Percentiles rank a stretch among this genome's conserved stretches.
Conservation (phyloP, 1,139 yeast species). For the Candida labiduridarum region DNA sequence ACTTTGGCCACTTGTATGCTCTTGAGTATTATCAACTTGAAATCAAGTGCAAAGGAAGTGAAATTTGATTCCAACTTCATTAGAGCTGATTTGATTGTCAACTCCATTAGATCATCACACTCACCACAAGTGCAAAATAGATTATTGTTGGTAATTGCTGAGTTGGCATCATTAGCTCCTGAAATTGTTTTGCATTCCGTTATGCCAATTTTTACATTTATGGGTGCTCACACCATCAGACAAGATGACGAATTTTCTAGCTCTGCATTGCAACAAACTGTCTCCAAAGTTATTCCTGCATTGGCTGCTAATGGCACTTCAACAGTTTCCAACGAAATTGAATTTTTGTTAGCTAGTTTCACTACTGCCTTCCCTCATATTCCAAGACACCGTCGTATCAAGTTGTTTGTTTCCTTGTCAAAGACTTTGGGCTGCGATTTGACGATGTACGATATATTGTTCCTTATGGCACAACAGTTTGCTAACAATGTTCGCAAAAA, state of each 20-base stretch:
- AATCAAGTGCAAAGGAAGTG: slow-evolving; percentile 24
- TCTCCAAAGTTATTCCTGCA: slow-evolving; percentile 89
- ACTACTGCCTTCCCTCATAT: slow-evolving; percentile 93
- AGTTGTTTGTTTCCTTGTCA: slow-evolving; percentile 76
- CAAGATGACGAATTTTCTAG: slow-evolving; percentile 96
- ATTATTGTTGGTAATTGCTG: slow-evolving; percentile 79
- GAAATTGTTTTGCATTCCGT: slow-evolving; percentile 92
- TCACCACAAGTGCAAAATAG: slow-evolving; percentile 96
- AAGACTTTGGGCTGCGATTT: slow-evolving; percentile 71
- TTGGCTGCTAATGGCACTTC: slow-evolving; percentile 64
- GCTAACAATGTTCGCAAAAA: slow-evolving; percentile 54
- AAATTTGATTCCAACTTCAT: slow-evolving; percentile 65
- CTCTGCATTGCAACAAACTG: slow-evolving; percentile 90
- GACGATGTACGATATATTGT: slow-evolving; percentile 72
- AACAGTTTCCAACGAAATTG: slow-evolving; percentile 63
- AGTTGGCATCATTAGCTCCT: slow-evolving; percentile 85
- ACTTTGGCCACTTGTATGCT: slow-evolving; percentile 86
- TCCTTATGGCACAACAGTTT: slow-evolving; percentile 80
- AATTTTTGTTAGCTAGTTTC: slow-evolving; percentile 83
- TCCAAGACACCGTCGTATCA: slow-evolving; percentile 94
- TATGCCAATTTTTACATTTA: slow-evolving; percentile 97
- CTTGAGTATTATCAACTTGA: slow-evolving; percentile 61
- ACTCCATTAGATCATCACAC: slow-evolving; percentile 83
- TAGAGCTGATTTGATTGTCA: slow-evolving; percentile 87
- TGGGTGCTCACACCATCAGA: slow-evolving; percentile 97